Evolutionary conservation across 83 land plant species (phyloP).

Genomic region (Isoetes engelmannii): DNA sequence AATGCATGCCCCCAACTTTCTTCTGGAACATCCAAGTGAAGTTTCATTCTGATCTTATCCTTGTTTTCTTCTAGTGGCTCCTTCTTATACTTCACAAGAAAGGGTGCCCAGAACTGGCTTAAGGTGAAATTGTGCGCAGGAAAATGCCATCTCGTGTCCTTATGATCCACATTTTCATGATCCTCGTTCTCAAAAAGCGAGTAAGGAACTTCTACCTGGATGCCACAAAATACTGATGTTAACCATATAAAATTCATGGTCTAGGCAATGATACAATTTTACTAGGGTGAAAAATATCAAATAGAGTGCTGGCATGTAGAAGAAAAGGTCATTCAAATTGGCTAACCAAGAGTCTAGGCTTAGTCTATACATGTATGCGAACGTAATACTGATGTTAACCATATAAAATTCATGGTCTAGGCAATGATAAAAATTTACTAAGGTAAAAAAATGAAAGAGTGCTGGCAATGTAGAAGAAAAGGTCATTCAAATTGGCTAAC

Average conservation of each 20-base stretch:
- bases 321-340: background rate
- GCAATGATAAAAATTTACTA: background rate
- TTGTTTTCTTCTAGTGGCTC: background rate
- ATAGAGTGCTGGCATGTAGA: background rate
- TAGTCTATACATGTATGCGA: background rate
- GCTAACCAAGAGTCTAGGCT: background rate
- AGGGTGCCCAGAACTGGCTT: background rate
- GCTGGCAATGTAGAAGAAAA: background rate
- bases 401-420: background rate
- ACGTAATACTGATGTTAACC: background rate
- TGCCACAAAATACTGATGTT: background rate
- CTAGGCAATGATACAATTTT: background rate
- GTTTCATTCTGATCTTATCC: background rate
- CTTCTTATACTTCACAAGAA: background rate
- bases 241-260: background rate
- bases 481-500: background rate
- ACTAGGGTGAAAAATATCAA: background rate
- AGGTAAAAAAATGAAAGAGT: background rate
- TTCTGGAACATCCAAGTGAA: background rate
- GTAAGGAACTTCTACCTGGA: background rate
- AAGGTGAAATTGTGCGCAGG: constrained; percentile 6
- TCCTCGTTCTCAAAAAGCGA: background rate
- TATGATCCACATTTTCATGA: background rate
- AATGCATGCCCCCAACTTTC: background rate
- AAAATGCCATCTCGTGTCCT: constrained; percentile 1